These are phyloP conservation scores for Saturnispora silvae DNA, from an alignment of 805 yeast genomes.

Conservation along the genomic window DNA sequence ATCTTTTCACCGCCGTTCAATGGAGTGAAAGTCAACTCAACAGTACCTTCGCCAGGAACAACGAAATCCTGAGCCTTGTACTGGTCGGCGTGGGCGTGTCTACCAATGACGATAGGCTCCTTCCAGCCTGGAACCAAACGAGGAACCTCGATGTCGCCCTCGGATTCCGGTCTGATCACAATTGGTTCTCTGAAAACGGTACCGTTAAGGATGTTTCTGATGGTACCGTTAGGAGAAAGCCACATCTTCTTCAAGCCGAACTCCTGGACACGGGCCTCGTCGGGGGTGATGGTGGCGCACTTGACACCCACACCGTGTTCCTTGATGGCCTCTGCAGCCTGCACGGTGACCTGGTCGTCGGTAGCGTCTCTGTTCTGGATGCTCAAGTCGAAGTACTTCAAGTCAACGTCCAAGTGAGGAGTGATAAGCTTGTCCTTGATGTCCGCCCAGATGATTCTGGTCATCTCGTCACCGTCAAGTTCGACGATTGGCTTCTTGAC, in stretches of 20 bases:
- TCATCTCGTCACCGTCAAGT: constrained; percentile 80
- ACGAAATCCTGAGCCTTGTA: constrained; percentile 71
- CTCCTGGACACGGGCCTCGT: constrained; percentile 69
- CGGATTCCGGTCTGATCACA: constrained; percentile 42
- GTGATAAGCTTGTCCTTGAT: constrained; percentile 57
- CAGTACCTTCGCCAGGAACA: constrained; percentile 54
- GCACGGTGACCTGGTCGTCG: constrained; percentile 62
- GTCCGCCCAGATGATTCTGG: constrained; percentile 71
- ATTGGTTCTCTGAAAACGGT: constrained; percentile 81
- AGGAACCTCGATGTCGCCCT: constrained; percentile 44
- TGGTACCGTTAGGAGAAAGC: constrained; percentile 79
- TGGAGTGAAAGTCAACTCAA: constrained; percentile 60
- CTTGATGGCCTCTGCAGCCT: constrained; percentile 67
- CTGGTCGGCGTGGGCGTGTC: constrained; percentile 82
- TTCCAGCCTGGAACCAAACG: constrained; percentile 73
- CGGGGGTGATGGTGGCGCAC: constrained; percentile 82
- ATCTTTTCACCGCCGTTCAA: constrained; percentile 40
- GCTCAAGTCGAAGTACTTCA: constrained; percentile 68
- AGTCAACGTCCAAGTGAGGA: constrained; percentile 63
- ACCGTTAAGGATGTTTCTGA: constrained; percentile 71
- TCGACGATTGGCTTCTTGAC: constrained; percentile 70
- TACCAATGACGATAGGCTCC: constrained; percentile 72
- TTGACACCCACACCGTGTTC: constrained; percentile 72
- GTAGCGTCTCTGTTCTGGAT: constrained; percentile 60
- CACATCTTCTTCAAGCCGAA: constrained; percentile 70